Conservation (phyloP, 2,329 filamentous ascomycete genomes). For the Leptographium wingfieldii region DNA sequence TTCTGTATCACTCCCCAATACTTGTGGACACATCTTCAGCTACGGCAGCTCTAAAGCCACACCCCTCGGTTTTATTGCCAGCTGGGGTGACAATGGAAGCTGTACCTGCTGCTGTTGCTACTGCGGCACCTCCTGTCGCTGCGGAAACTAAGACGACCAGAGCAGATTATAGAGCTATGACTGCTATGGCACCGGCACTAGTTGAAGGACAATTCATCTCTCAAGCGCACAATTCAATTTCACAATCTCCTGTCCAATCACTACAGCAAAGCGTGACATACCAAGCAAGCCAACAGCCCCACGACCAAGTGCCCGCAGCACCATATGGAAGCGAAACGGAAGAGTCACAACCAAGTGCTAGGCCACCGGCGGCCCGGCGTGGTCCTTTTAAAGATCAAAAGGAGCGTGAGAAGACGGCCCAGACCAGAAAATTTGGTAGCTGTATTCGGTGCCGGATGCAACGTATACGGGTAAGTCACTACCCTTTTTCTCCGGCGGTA, state of each 20-base stretch:
- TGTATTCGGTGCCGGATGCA: constrained; percentile 51
- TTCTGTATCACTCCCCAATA: background rate
- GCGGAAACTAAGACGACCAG: background rate
- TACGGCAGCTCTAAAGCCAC: no score
- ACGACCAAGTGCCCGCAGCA: background rate
- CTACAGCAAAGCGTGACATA: no score
- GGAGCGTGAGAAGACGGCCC: constrained; percentile 40
- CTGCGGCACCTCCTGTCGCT: background rate
- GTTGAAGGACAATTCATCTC: background rate
- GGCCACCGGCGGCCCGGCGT: constrained; percentile 27
- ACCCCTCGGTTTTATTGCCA: background rate
- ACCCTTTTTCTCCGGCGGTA: no score
- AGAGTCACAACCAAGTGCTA: constrained; percentile 13
- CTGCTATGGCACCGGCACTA: background rate
- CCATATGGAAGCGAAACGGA: background rate
- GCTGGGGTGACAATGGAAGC: background rate
- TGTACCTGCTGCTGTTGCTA: no score
- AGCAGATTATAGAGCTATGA: background rate
- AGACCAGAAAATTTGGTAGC: constrained; percentile 43
- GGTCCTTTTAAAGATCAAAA: constrained; percentile 43
- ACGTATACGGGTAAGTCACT: constrained; percentile 40
- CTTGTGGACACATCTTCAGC: no score
- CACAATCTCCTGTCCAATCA: no score
- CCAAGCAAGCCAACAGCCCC: background rate
- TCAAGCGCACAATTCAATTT: no score